Base-by-base conservation (phyloP, 2,329 filamentous ascomycete species). In the Diaporthe citriasiana region DNA sequence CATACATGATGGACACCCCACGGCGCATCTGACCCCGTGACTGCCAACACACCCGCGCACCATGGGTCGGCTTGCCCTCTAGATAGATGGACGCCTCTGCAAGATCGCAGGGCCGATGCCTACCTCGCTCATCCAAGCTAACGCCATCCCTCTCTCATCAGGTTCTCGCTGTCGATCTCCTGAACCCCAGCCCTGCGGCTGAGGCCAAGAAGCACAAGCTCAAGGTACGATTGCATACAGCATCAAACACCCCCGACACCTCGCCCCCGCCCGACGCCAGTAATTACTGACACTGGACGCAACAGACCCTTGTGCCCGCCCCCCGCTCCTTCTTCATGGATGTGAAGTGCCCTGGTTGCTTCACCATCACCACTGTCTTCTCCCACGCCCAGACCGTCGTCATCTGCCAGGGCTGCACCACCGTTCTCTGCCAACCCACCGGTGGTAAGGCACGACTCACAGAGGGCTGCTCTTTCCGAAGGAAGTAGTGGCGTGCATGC, bases 251-350 rank as follows among this genome's bases (percentile, higher is more conserved):
- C 30, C 30, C 60, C 53, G 33, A 59, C 25, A 42, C 47, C 13
- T 55, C 60, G 38, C 57, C 27, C 33, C 22, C 22, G 10, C 38
- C 60, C 50, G 57, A n/a, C 51, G 50, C 55, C 56, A 63, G n/a
- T 33, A 33, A 15, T 56, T 63, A 72, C 72, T 69, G 35, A 69
- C 71, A 70, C 33, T 38, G 13, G 47, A 55, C 40, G 57, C 71
- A 2, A 77, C 80, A 97, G 95, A 95, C 91, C 81, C 94, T 99
- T 83, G 97, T 99, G 85, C 97, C 97, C 83, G 93, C 92, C 80
- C 97, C 97, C 83, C 95, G 97, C 87, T 98, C 96, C 81, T 99
- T 98, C 94, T 99, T 99, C 94, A 99, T 99, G 97, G 97, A 99
- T 87, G 97, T 99, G 91, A 99, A 99, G 94, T 99, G 97, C 94